Evolutionary conservation across 441 rosid species (phyloP).

Genomic region (Eugenia klotzschiana): DNA sequence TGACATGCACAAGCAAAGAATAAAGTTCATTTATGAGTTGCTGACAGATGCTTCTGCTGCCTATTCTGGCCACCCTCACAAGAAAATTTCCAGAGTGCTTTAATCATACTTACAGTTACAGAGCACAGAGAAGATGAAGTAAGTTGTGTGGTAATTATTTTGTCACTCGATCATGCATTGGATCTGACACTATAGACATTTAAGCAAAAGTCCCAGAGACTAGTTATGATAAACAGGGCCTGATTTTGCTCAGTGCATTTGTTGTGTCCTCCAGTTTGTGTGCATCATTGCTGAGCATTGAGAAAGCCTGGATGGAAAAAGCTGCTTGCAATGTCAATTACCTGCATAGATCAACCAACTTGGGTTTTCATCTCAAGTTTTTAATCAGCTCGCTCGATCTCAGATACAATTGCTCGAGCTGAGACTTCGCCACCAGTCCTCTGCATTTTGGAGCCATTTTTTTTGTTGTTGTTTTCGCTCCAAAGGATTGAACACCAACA

Average conservation of each 20-base stretch:
- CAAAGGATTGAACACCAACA: background rate
- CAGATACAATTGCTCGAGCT: background rate
- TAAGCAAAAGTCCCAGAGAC: background rate
- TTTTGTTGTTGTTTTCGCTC: background rate
- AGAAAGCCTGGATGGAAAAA: background rate
- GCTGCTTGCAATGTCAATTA: background rate
- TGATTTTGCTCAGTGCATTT: background rate
- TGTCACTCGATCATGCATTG: background rate
- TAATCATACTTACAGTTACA: background rate
- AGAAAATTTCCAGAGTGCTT: background rate
- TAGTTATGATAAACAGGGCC: background rate
- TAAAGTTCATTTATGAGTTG: background rate
- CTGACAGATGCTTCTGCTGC: background rate
- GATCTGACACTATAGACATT: background rate
- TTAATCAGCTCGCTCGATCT: background rate
- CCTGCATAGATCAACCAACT: background rate
- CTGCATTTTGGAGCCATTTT: background rate
- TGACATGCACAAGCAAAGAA: background rate
- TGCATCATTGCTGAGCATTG: background rate
- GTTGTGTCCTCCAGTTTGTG: background rate
- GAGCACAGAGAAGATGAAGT: background rate
- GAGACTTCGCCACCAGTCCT: background rate
- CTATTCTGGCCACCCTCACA: background rate
- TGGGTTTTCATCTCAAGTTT: background rate
- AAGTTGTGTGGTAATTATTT: background rate